Percentiles rank a stretch among this genome's conserved stretches.
These are phyloP conservation scores for Rhodofomes roseus DNA, from an alignment of 1,284 basidiomycete genomes.

Conservation along the genomic window DNA sequence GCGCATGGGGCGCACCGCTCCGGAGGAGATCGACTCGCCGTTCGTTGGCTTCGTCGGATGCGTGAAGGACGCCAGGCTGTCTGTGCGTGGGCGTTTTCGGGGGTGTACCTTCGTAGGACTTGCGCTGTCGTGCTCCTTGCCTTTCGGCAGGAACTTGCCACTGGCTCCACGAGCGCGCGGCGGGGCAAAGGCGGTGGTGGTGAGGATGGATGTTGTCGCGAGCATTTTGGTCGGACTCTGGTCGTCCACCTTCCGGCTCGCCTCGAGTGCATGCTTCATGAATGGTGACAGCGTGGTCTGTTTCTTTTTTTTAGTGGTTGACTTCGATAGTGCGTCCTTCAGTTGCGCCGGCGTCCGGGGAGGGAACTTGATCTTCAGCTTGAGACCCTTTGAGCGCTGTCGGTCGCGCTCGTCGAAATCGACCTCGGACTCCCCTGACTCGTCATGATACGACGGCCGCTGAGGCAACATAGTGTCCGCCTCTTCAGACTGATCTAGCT, in stretches of 20 bases:
- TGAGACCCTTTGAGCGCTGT: constrained; percentile 31
- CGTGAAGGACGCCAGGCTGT: constrained; percentile 8
- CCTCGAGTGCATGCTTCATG: constrained; percentile 2
- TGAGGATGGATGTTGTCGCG: constrained; percentile 5
- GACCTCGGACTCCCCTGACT: constrained; percentile 27
- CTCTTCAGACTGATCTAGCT: constrained; percentile 4
- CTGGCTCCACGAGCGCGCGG: constrained; percentile 12
- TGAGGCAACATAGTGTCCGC: constrained; percentile 2
- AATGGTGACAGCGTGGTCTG: constrained; percentile 20
- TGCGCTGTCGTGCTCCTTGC: constrained; percentile 10
- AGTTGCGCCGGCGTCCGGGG: constrained; percentile 15
- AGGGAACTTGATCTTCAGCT: constrained; percentile 36
- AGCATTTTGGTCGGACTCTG: background rate
- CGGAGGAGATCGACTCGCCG: constrained; percentile 11
- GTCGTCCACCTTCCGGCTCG: background rate
- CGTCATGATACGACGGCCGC: constrained; percentile 13
- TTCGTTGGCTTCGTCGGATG: background rate
- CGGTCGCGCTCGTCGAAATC: constrained; percentile 22
- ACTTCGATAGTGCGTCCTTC: constrained; percentile 7
- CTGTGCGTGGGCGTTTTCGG: constrained; percentile 20
- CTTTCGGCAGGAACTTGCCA: constrained; percentile 19
- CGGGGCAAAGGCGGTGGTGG: background rate
- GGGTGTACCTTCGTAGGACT: constrained; percentile 9
- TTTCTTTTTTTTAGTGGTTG: constrained; percentile 11
- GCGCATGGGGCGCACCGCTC: constrained; percentile 5